Evolutionary conservation across 176 grass and related monocot genomes (phyloP).

Genomic region (Guadua angustifolia): DNA sequence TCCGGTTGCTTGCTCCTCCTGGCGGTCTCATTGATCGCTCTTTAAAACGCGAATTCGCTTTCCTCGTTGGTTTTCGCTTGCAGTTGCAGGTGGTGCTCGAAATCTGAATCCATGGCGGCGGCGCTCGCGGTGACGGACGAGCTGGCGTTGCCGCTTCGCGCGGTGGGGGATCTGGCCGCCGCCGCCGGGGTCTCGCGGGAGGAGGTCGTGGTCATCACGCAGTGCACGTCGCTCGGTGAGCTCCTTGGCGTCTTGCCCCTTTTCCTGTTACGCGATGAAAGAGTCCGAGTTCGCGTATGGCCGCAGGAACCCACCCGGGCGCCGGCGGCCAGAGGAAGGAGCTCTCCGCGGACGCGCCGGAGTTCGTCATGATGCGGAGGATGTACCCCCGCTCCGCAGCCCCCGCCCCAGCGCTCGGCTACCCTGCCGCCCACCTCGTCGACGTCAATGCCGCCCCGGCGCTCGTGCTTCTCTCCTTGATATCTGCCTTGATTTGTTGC

Average conservation of each 20-base stretch:
- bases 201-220: constrained; percentile 73
- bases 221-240: constrained; percentile 69
- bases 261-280: not conserved
- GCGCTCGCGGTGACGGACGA: constrained; percentile 71
- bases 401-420: not conserved
- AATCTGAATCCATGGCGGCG: constrained; percentile 38
- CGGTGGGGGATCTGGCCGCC: constrained; percentile 59
- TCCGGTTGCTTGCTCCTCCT: not conserved
- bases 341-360: constrained; percentile 27
- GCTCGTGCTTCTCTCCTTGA: not conserved
- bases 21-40: not conserved
- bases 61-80: not conserved
- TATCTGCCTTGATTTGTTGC: not conserved
- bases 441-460: not conserved
- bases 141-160: constrained; percentile 60
- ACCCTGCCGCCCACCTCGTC: not conserved
- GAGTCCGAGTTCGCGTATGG: not conserved
- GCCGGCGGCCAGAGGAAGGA: not conserved
- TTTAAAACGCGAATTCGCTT: not conserved
- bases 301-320: not conserved
- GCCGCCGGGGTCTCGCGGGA: constrained; percentile 60
- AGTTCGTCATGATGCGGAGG: not conserved
- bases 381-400: not conserved
- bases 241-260: not conserved
- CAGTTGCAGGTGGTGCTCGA: constrained; percentile 1